phyloP scores from a whole-genome alignment of 2,329 filamentous ascomycete genomes.

The Bipolaris cookei region DNA sequence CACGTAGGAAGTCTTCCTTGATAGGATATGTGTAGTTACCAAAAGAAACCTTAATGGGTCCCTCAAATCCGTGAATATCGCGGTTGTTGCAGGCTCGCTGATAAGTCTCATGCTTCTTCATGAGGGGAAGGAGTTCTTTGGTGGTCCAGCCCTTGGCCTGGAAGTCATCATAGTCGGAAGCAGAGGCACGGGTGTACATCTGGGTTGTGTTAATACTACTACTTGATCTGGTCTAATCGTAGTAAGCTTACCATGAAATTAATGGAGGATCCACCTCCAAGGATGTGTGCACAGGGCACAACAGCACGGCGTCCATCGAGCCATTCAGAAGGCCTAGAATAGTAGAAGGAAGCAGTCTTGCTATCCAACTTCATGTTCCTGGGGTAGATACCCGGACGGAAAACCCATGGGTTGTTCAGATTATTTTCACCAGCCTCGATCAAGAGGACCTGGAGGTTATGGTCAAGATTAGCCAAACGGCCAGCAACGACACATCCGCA shows the following conservation, averaged over 20 bases:
- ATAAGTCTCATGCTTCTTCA: conserved; percentile 83
- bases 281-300: conserved; percentile 75
- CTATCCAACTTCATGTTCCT: conserved; percentile 80
- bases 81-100: conserved; percentile 62
- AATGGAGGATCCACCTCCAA: conserved; percentile 75
- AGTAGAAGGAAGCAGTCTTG: conserved; percentile 82
- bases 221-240: too few relatives aligned
- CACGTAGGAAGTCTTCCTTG: conserved; percentile 79
- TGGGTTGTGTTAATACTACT: conserved; percentile 32
- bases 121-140: conserved; percentile 74
- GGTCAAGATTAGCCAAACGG: conserved; percentile 75
- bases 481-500: conserved; percentile 60
- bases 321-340: conserved; percentile 75
- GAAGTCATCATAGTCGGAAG: conserved; percentile 79
- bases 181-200: conserved; percentile 77
- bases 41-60: conserved; percentile 82
- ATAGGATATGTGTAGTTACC: conserved; percentile 80
- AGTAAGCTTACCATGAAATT: conserved; percentile 70
- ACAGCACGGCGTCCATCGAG: conserved; percentile 73
- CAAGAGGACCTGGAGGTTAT: conserved; percentile 72
- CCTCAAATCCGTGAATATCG: conserved; percentile 76
- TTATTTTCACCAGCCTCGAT: conserved; percentile 76
- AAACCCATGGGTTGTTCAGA: conserved; percentile 79
- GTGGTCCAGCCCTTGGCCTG: conserved; percentile 81
- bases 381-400: conserved; percentile 77